Evolutionary conservation across 169 alveolate genomes (phyloP), one percentile per base, ranked within the genome.

Genomic region (Plasmodium coatneyi): DNA sequence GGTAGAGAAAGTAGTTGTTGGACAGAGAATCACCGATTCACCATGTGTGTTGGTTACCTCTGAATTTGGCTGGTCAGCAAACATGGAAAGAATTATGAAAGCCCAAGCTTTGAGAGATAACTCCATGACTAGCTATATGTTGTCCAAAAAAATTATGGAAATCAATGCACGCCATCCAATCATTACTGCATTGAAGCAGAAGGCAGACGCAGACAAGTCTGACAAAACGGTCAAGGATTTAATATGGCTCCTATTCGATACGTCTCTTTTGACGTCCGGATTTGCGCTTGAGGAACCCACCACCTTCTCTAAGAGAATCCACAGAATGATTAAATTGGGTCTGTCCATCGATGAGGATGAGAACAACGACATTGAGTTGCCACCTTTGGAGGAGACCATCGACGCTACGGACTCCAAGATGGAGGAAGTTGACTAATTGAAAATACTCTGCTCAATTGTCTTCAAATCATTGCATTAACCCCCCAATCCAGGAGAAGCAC

Each of bases 1-100:
- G 97, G 99, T 99, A 81, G 99, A 99, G 97, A 99, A 99, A 96
- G 99, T 99, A 70, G 96, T 97, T 2, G 98, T 99, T 34, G 98
- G 99, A 78, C 96, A 98, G 95, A 97, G 99, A 90, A 97, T 99
- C 82, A 98, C 98, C 52, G 99, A 98, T 92, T 98, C 99, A 25
- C 99, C 99, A 60, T 99, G 99, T 93, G 99, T 99, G 25, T 96
- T 99, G 70, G 99, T 99, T 66, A 99, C 99, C 46, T 98, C 99
- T 81, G 99, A 99, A 96, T 98, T 97, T 96, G 99, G 99, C 79
- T 99, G 99, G 99, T 98, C 99, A 83, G 99, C 99, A 52, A 99
- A 99, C 97, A 99, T 99, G 99, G 99, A 99, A 96, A 98, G 99
- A 93, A 99, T 99, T 96, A 99, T 99, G 99, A 99, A 98, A 97